These are phyloP conservation scores for Prunus salicina DNA, from an alignment of 306 rosid species.

Conservation along the genomic window DNA sequence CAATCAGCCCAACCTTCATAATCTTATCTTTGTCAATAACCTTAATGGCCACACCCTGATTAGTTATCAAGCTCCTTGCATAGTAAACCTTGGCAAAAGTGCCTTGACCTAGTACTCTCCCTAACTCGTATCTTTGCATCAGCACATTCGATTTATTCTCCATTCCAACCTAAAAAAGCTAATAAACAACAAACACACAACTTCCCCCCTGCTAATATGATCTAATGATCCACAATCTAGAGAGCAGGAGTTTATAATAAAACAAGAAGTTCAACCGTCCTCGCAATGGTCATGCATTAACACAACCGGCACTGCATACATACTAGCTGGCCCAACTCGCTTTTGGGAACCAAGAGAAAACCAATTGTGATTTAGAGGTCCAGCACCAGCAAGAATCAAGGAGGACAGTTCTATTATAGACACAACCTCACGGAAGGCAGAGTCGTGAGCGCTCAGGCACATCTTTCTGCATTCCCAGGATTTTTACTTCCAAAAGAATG, in stretches of 20 bases:
- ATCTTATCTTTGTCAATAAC: slow-evolving; percentile 70
- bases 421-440: slow-evolving; percentile 34
- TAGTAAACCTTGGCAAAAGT: slow-evolving; percentile 82
- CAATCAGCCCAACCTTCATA: slow-evolving; percentile 48
- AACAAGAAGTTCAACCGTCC: slow-evolving; percentile 56
- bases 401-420: slow-evolving; percentile 22
- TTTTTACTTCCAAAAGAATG: slow-evolving; percentile 24
- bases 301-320: slow-evolving; percentile 35
- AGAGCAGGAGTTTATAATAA: slow-evolving; percentile 10
- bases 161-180: slow-evolving; percentile 24
- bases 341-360: slow-evolving; percentile 30
- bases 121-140: slow-evolving; percentile 68
- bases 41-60: slow-evolving; percentile 82
- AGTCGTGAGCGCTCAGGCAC: slow-evolving; percentile 36
- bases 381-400: slow-evolving; percentile 30
- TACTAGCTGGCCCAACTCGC: slow-evolving; percentile 38
- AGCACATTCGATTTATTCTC: slow-evolving; percentile 42
- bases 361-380: slow-evolving; percentile 18
- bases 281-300: slow-evolving; percentile 43
- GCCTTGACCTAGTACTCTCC: slow-evolving; percentile 81
- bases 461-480: slow-evolving; percentile 68
- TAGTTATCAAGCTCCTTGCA: slow-evolving; percentile 57
- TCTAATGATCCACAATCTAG: slow-evolving; percentile 24
- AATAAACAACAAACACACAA: slow-evolving; percentile 14
- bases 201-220: slow-evolving; percentile 19